These are phyloP conservation scores for Dothistroma septosporum DNA, from an alignment of 2,329 filamentous ascomycete species.

Conservation along the genomic window DNA sequence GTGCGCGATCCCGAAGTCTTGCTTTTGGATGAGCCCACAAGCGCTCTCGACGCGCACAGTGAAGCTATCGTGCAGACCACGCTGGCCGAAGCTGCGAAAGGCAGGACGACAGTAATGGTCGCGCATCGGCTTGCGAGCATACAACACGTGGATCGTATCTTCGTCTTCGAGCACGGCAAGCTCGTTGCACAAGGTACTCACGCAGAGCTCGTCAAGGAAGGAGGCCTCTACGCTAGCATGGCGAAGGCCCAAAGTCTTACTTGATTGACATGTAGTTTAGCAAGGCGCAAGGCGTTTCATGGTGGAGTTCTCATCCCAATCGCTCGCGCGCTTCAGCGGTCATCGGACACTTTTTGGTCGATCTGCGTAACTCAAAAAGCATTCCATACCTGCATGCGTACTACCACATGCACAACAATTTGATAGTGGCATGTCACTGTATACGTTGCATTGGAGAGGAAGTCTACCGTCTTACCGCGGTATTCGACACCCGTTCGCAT, in stretches of 20 bases:
- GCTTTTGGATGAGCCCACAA: conserved; percentile 47
- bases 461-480: background rate
- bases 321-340: background rate
- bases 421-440: background rate
- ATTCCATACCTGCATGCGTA: background rate
- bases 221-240: conserved; percentile 41
- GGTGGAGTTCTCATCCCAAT: background rate
- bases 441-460: background rate
- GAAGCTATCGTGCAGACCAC: conserved; percentile 43
- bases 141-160: conserved; percentile 75
- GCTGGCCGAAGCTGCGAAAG: conserved; percentile 37
- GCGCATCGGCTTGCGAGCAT: conserved; percentile 74
- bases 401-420: background rate
- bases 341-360: background rate
- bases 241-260: conserved; percentile 35
- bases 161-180: conserved; percentile 65
- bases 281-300: conserved; percentile 5
- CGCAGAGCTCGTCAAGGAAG: conserved; percentile 47
- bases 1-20: conserved; percentile 45
- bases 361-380: background rate
- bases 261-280: conserved; percentile 15
- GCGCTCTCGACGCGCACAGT: conserved; percentile 45
- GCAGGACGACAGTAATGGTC: conserved; percentile 65
- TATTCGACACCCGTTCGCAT: background rate
- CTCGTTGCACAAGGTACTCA: conserved; percentile 61